Percentiles rank a stretch among this genome's conserved stretches.
These are phyloP conservation scores for Russula sp. DNA, from an alignment of 768 basidiomycete genomes.

Conservation along the genomic window DNA sequence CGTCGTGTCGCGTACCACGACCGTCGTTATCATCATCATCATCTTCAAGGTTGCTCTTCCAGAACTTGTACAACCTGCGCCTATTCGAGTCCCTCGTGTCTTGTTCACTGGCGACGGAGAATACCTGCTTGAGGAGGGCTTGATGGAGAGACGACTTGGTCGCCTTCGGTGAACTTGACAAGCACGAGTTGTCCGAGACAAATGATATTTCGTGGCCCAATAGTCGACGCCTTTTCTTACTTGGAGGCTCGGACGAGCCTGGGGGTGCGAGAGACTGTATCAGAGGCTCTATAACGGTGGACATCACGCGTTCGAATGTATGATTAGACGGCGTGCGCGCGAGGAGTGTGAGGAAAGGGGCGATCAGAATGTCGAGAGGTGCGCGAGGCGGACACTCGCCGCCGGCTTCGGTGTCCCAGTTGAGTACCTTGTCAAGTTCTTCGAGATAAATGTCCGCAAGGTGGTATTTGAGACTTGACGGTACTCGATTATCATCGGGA, in stretches of 20 bases:
- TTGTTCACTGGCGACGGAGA: constrained; percentile 64
- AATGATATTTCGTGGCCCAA: constrained; percentile 34
- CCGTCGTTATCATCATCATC: constrained; percentile 36
- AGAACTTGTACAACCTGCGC: constrained; percentile 75
- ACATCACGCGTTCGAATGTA: constrained; percentile 69
- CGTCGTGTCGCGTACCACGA: background rate
- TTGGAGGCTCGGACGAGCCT: constrained; percentile 32
- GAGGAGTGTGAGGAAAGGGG: constrained; percentile 67
- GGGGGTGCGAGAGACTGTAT: constrained; percentile 42
- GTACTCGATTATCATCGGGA: constrained; percentile 67
- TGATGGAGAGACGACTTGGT: constrained; percentile 37
- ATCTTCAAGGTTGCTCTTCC: constrained; percentile 52
- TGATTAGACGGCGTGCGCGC: constrained; percentile 56
- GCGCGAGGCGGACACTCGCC: constrained; percentile 31
- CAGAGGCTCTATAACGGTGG: constrained; percentile 62
- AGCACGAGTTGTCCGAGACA: constrained; percentile 50
- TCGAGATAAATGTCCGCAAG: constrained; percentile 84
- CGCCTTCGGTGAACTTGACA: constrained; percentile 33
- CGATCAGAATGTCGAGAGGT: constrained; percentile 48
- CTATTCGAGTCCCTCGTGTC: constrained; percentile 75
- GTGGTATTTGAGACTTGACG: constrained; percentile 75
- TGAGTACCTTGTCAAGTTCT: constrained; percentile 71
- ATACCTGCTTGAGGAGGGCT: constrained; percentile 53
- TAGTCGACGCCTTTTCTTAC: constrained; percentile 41
- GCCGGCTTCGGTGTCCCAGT: constrained; percentile 5